Conservation (phyloP, 257 asterid species). For the Plantago ovata region DNA sequence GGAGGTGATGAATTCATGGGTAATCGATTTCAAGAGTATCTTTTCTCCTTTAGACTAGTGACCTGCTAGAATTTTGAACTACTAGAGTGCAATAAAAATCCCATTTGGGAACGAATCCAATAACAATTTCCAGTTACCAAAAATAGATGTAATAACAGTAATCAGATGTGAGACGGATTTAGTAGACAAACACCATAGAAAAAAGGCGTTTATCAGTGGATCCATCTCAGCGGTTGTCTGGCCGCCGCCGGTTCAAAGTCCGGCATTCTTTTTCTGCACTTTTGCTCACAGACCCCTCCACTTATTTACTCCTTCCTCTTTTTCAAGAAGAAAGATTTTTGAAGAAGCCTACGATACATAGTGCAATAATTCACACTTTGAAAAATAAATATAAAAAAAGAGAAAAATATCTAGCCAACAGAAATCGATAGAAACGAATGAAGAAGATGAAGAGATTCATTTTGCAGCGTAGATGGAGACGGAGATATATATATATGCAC, state of each 20-base stretch:
- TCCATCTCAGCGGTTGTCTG: slow-evolving; percentile 57
- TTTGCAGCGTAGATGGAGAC: background rate
- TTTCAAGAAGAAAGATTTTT: slow-evolving; percentile 10
- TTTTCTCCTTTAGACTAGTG: too few relatives aligned
- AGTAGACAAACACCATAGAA: slow-evolving; percentile 35
- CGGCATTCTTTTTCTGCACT: slow-evolving; percentile 41
- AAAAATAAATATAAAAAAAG: background rate
- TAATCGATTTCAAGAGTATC: too few relatives aligned
- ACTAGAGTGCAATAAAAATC: too few relatives aligned
- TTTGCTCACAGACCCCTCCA: slow-evolving; percentile 24
- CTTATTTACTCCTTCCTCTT: slow-evolving; percentile 12
- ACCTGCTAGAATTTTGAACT: too few relatives aligned
- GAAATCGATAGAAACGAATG: too few relatives aligned
- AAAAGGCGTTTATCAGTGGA: slow-evolving; percentile 38
- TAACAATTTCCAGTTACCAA: too few relatives aligned
- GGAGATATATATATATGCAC: background rate
- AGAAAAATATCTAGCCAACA: too few relatives aligned
- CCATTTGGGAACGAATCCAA: too few relatives aligned
- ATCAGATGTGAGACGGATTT: slow-evolving; percentile 38
- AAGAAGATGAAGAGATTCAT: too few relatives aligned
- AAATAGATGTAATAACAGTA: too few relatives aligned
- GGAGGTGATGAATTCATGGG: too few relatives aligned
- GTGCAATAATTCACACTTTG: slow-evolving; percentile 30
- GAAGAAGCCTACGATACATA: slow-evolving; percentile 25
- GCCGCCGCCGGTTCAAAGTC: slow-evolving; percentile 41